Evolutionary conservation across 805 yeast genomes (phyloP).

Genomic region (Priceomyces castillae): DNA sequence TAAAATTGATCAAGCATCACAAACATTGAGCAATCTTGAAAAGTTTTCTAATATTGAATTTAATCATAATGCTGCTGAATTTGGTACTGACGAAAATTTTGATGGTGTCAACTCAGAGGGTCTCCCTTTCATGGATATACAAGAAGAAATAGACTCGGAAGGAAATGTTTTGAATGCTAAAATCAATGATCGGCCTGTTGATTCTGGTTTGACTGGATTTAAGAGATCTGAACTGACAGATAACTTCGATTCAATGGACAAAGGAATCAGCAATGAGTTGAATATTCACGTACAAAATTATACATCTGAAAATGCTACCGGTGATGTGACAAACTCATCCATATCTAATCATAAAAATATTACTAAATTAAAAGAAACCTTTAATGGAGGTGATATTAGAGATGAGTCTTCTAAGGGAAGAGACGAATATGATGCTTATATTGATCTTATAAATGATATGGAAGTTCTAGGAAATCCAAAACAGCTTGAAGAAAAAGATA

Average conservation of each 20-base stretch:
- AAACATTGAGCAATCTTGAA: constrained; percentile 25
- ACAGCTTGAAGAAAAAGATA: constrained; percentile 10
- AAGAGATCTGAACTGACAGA: too few relatives aligned
- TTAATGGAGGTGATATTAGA: too few relatives aligned
- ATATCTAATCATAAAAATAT: too few relatives aligned
- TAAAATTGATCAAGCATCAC: constrained; percentile 40
- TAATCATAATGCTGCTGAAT: neutral
- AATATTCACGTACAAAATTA: too few relatives aligned
- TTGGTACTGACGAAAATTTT: constrained; percentile 6
- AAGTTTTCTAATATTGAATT: constrained; percentile 5
- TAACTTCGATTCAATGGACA: too few relatives aligned
- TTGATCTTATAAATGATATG: constrained; percentile 32
- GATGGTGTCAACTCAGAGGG: constrained; percentile 40
- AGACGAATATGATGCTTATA: constrained; percentile 12
- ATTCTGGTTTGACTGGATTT: neutral
- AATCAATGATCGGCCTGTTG: constrained; percentile 19
- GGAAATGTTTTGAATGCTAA: constrained; percentile 54
- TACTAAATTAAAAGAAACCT: too few relatives aligned
- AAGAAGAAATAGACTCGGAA: constrained; percentile 78
- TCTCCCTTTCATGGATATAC: constrained; percentile 74
- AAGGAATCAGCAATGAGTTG: too few relatives aligned
- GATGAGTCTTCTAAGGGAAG: too few relatives aligned
- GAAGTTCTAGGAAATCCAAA: constrained; percentile 30
- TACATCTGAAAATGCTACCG: too few relatives aligned
- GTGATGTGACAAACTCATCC: too few relatives aligned